These are phyloP conservation scores for Rhizophagus clarus DNA, from an alignment of 192 early-diverging fungal species.

Conservation along the genomic window DNA sequence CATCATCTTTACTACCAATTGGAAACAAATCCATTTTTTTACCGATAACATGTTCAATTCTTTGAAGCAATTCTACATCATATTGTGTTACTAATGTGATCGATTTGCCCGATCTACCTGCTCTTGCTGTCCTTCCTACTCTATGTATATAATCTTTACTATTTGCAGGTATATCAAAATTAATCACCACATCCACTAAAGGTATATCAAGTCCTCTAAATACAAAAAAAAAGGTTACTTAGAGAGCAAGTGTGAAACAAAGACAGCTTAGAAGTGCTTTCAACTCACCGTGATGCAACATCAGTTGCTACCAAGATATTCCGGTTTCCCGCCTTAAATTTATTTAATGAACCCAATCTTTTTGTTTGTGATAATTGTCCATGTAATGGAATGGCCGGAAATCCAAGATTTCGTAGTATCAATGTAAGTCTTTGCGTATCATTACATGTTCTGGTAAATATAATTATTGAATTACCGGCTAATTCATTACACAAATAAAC, in stretches of 20 bases:
- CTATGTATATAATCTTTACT: conserved; percentile 90
- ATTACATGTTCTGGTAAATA: conserved; percentile 90
- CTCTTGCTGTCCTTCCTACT: conserved; percentile 84
- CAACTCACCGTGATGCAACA: conserved; percentile 74
- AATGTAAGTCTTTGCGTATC: conserved; percentile 84
- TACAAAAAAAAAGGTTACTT: neutral
- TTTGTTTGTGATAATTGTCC: conserved; percentile 92
- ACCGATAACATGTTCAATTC: conserved; percentile 88
- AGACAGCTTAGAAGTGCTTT: neutral
- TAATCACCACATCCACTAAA: conserved; percentile 92
- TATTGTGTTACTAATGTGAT: conserved; percentile 88
- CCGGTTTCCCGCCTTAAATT: conserved; percentile 90
- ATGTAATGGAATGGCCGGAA: conserved; percentile 92
- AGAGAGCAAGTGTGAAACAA: neutral
- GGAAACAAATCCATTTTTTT: conserved; percentile 89
- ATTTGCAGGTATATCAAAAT: conserved; percentile 92
- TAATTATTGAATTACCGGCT: conserved; percentile 88
- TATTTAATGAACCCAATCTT: conserved; percentile 88
- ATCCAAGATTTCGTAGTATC: conserved; percentile 90
- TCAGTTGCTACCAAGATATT: conserved; percentile 95
- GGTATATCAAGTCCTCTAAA: conserved; percentile 90
- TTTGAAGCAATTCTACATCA: conserved; percentile 92
- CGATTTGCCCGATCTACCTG: conserved; percentile 78
- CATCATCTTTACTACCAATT: conserved; percentile 72
- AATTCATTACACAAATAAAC: conserved; percentile 93